phyloP scores from a whole-genome alignment of 495 filamentous ascomycete species.

The Xylaria cubensis region DNA sequence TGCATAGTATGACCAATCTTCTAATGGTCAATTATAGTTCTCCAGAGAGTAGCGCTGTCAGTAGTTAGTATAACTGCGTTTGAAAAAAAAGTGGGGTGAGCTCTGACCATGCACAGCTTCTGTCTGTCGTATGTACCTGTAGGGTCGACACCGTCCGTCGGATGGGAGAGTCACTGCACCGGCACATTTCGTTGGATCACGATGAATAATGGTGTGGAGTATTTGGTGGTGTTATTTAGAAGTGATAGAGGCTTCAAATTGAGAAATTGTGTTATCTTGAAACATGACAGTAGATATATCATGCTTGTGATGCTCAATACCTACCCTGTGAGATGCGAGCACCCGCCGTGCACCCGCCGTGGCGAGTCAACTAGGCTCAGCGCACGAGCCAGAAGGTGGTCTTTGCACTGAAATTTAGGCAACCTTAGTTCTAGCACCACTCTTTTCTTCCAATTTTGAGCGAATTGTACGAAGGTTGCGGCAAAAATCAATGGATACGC shows the following conservation, averaged over 20 bases:
- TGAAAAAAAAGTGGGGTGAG: too few species aligned
- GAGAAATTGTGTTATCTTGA: slow-evolving; percentile 5
- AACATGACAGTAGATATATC: neutral
- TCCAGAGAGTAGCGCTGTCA: neutral
- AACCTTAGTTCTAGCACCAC: too few species aligned
- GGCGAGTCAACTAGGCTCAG: too few species aligned
- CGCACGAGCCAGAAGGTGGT: too few species aligned
- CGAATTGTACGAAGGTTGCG: too few species aligned
- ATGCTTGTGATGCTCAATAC: neutral
- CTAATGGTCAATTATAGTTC: neutral
- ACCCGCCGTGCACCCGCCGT: too few species aligned
- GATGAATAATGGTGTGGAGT: slow-evolving; percentile 1
- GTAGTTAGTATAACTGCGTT: neutral
- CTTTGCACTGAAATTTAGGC: too few species aligned
- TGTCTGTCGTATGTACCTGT: neutral
- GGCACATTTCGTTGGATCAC: neutral
- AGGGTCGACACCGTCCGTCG: too few species aligned
- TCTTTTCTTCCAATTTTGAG: too few species aligned
- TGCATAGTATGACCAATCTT: neutral
- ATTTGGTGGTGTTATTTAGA: neutral
- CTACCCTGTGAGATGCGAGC: neutral
- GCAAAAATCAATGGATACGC: too few species aligned
- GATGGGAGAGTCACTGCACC: neutral
- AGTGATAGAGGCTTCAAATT: neutral
- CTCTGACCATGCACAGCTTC: slow-evolving; percentile 5